phyloP scores from a whole-genome alignment of 352 stramenopile genomes.

The Pythium oligandrum region DNA sequence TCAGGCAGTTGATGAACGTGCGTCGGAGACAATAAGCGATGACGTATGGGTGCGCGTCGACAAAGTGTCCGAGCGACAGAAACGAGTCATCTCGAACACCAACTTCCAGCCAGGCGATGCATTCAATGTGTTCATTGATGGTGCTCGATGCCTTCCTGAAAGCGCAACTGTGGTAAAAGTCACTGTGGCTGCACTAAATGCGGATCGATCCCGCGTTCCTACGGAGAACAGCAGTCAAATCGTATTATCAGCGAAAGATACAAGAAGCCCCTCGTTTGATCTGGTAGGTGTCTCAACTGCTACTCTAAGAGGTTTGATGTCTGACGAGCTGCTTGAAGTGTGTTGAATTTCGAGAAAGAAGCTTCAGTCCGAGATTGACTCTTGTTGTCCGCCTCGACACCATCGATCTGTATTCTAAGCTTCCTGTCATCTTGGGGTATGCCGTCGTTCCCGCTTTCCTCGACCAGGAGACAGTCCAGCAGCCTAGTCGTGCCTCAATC shows the following conservation, averaged over 20 bases:
- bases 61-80: constrained; percentile 21
- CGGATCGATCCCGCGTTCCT: constrained; percentile 29
- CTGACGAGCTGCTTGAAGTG: constrained; percentile 21
- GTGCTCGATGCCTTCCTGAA: constrained; percentile 66
- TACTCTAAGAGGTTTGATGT: no score
- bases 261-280: constrained; percentile 43
- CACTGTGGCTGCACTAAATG: constrained; percentile 52
- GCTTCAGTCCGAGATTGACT: constrained; percentile 79
- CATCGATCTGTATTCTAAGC: constrained; percentile 46
- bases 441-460: constrained; percentile 66
- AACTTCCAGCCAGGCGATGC: constrained; percentile 62
- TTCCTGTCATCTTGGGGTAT: constrained; percentile 72
- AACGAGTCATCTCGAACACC: constrained; percentile 10
- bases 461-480: constrained; percentile 45
- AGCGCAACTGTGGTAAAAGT: constrained; percentile 66
- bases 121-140: constrained; percentile 81
- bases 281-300: constrained; percentile 25
- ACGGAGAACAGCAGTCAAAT: constrained; percentile 26
- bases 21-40: neutral
- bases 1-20: constrained; percentile 4
- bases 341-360: constrained; percentile 67
- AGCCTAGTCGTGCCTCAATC: constrained; percentile 43
- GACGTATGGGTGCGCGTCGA: constrained; percentile 29
- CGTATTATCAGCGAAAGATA: constrained; percentile 18
- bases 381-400: constrained; percentile 84